phyloP scores from a whole-genome alignment of 306 rosid species.

The Prunus padus region DNA sequence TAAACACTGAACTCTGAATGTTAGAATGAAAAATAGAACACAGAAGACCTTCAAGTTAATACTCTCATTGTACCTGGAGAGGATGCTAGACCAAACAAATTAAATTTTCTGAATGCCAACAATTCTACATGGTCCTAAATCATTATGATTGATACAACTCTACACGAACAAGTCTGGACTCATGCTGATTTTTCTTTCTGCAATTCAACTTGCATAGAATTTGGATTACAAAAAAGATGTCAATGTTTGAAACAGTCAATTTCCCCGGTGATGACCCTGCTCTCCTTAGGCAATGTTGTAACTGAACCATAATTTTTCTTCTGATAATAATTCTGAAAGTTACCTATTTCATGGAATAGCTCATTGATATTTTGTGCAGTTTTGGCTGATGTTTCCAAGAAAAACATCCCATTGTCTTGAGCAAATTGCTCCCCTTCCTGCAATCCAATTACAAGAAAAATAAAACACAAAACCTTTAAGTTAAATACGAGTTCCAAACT shows the following conservation, averaged over 20 bases:
- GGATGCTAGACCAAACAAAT: background rate
- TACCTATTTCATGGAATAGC: constrained; percentile 84
- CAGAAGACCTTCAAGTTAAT: background rate
- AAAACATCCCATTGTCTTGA: constrained; percentile 80
- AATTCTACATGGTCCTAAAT: background rate
- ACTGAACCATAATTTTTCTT: background rate
- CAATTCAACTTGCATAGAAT: no score
- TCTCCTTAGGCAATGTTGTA: background rate
- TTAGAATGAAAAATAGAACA: background rate
- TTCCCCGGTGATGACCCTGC: background rate
- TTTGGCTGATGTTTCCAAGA: constrained; percentile 84
- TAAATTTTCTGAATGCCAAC: background rate
- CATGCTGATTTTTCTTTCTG: no score
- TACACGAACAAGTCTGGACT: background rate
- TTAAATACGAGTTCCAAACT: background rate
- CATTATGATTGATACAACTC: background rate
- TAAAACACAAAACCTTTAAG: background rate
- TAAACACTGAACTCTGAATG: background rate
- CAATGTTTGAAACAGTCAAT: background rate
- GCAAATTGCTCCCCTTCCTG: constrained; percentile 81
- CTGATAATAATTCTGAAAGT: background rate
- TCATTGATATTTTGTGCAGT: constrained; percentile 73
- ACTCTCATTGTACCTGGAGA: background rate
- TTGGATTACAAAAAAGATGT: no score
- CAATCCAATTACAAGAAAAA: background rate